Conservation (phyloP, 257 asterid genomes). For the Nicotiana obtusifolia region DNA sequence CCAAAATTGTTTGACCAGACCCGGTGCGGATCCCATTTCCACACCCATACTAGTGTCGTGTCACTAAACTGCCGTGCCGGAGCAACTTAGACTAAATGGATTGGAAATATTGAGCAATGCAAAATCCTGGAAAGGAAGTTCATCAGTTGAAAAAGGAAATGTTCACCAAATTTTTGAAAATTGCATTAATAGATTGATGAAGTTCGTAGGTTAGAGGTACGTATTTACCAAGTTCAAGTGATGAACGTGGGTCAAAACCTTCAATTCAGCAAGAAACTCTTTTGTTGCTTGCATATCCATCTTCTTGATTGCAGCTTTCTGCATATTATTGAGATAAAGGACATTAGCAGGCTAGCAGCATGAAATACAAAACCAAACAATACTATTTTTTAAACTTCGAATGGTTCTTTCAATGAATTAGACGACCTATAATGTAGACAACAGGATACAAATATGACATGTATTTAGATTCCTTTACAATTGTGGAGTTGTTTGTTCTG, state of each 20-base stretch:
- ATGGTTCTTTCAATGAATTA: no score
- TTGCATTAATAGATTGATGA: neutral
- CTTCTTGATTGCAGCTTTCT: conserved; percentile 81
- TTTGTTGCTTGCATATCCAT: conserved; percentile 94
- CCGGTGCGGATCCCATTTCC: no score
- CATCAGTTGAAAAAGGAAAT: neutral
- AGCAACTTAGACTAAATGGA: neutral
- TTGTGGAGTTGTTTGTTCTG: no score
- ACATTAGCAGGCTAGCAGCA: neutral
- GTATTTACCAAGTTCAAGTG: conserved; percentile 77
- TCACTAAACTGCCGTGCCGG: no score
- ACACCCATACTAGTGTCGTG: no score
- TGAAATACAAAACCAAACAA: neutral
- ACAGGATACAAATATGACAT: neutral
- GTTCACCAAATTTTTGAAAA: neutral
- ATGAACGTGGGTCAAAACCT: conserved; percentile 78
- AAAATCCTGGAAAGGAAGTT: neutral
- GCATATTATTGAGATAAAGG: conserved; percentile 17
- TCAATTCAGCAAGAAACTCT: conserved; percentile 76
- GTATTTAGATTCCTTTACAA: no score
- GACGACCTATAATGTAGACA: neutral
- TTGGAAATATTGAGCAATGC: neutral
- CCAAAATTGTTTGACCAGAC: no score
- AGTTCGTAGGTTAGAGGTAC: neutral
- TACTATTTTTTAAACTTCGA: neutral